A percentile compares a stretch with the other conserved stretches of the same genome.
phyloP scores from a whole-genome alignment of 257 asterid species.

The Nicotiana knightiana region DNA sequence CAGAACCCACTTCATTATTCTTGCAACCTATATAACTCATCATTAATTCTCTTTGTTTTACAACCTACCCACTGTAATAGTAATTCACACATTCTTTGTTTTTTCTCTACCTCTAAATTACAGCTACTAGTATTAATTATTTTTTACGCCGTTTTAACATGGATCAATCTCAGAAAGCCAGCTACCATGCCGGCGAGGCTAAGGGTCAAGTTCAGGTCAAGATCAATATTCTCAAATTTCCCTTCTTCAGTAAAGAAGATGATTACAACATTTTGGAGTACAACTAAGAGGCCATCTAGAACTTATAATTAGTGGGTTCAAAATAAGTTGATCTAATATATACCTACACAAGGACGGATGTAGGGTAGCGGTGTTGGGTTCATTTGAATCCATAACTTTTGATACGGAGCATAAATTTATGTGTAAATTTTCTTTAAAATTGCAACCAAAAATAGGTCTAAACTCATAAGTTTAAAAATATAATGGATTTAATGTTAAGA shows the following conservation, averaged over 20 bases:
- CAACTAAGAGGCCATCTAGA: too few relatives aligned
- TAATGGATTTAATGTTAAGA: too few relatives aligned
- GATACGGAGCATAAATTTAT: too few relatives aligned
- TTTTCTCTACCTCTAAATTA: too few relatives aligned
- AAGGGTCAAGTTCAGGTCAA: conserved; percentile 21
- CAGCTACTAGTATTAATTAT: not conserved
- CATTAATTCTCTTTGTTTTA: not conserved
- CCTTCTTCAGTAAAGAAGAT: not conserved
- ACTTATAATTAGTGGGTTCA: too few relatives aligned
- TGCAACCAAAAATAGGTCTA: too few relatives aligned
- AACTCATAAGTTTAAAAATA: too few relatives aligned
- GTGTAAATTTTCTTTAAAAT: too few relatives aligned
- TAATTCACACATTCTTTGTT: not conserved
- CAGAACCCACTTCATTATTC: not conserved
- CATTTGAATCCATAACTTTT: too few relatives aligned
- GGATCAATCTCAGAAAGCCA: conserved; percentile 15
- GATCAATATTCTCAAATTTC: not conserved
- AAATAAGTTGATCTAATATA: too few relatives aligned
- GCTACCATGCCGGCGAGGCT: conserved; percentile 19
- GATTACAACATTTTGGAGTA: not conserved
- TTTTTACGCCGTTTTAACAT: not conserved
- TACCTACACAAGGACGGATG: too few relatives aligned
- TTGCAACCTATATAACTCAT: not conserved
- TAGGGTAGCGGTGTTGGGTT: too few relatives aligned
- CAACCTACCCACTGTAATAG: not conserved